Conservation (phyloP, 192 early-diverging fungal species). For the Funneliformis geosporum region DNA sequence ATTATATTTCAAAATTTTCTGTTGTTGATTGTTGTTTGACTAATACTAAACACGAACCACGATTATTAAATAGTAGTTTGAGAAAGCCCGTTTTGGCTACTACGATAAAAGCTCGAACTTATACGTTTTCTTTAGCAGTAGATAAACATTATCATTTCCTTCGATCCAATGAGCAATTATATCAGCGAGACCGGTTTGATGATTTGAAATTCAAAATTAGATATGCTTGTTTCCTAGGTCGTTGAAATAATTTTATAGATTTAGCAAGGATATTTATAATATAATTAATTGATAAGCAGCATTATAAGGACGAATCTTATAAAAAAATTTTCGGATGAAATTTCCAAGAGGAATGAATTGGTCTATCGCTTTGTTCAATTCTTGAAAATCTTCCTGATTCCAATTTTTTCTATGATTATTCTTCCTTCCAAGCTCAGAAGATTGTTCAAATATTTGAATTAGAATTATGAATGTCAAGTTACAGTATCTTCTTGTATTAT, state of each 20-base stretch:
- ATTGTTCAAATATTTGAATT: too few relatives aligned
- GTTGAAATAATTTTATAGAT: too few relatives aligned
- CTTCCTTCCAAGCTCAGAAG: background rate
- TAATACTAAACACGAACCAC: too few relatives aligned
- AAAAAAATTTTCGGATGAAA: background rate
- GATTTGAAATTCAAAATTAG: background rate
- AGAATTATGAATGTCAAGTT: too few relatives aligned
- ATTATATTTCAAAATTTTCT: background rate
- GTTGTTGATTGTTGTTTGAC: too few relatives aligned
- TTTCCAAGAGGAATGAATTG: conserved; percentile 6
- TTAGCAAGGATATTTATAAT: too few relatives aligned
- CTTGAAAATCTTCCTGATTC: too few relatives aligned
- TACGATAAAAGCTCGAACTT: conserved; percentile 15
- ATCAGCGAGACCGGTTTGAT: background rate
- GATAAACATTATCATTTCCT: background rate
- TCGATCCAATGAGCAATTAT: conserved; percentile 9
- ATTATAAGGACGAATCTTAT: conserved; percentile 2
- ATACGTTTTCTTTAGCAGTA: background rate
- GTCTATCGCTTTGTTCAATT: background rate
- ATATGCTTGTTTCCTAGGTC: background rate
- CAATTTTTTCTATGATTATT: background rate
- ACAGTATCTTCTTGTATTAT: too few relatives aligned
- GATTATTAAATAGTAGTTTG: too few relatives aligned
- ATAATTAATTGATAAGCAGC: background rate
- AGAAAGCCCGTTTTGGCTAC: background rate